These are phyloP conservation scores for Paraphoma chrysanthemicola DNA, from an alignment of 2,329 filamentous ascomycete genomes.

Conservation along the genomic window DNA sequence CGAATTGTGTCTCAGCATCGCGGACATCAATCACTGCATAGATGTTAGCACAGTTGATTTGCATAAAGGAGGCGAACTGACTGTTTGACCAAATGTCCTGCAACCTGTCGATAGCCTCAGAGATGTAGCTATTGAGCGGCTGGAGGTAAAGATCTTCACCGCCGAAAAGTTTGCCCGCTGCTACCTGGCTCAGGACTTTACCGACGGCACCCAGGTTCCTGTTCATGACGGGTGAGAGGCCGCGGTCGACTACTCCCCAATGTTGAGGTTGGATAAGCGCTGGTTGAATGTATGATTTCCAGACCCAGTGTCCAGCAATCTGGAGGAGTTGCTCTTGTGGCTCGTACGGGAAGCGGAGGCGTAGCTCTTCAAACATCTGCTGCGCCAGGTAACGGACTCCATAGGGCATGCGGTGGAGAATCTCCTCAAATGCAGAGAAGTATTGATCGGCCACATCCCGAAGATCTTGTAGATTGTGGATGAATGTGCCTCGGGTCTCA, in stretches of 20 bases:
- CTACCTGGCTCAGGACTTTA: conserved; percentile 89
- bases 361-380: conserved; percentile 82
- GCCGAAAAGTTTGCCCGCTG: conserved; percentile 87
- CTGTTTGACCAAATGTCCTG: conserved; percentile 74
- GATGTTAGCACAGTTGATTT: conserved; percentile 41
- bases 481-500: conserved; percentile 90
- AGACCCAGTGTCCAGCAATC: conserved; percentile 87
- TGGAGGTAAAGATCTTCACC: conserved; percentile 96
- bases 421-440: conserved; percentile 80
- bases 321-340: conserved; percentile 79
- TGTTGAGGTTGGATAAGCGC: conserved; percentile 89
- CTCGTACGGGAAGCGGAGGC: conserved; percentile 79
- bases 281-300: conserved; percentile 92
- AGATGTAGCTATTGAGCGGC: conserved; percentile 89
- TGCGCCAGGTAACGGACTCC: conserved; percentile 87
- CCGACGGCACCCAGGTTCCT: conserved; percentile 88
- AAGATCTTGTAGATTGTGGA: conserved; percentile 91
- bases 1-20: conserved; percentile 88
- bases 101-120: conserved; percentile 81
- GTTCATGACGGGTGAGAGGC: conserved; percentile 89
- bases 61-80: conserved; percentile 46
- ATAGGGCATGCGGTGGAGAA: conserved; percentile 88
- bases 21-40: conserved; percentile 76
- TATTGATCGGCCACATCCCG: conserved; percentile 94
- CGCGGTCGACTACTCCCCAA: conserved; percentile 89